A percentile compares a stretch with the other conserved stretches of the same genome.
phyloP scores from a whole-genome alignment of 2,329 filamentous ascomycete species.

The Calonectria pteridis region DNA sequence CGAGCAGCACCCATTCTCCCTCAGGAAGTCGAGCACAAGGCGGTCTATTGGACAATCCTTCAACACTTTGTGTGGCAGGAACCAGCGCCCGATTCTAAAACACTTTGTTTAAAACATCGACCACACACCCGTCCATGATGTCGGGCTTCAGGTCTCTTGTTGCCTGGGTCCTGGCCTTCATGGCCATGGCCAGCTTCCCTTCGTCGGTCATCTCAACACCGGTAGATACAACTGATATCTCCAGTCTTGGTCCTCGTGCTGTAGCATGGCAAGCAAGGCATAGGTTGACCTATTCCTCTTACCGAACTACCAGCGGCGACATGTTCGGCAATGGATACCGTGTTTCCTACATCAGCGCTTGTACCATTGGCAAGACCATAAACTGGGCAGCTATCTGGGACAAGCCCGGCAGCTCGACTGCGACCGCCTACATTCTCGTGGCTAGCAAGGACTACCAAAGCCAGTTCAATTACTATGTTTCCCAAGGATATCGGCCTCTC shows the following conservation, averaged over 20 bases:
- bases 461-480: neutral
- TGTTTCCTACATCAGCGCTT: slow-evolving; percentile 5
- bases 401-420: neutral
- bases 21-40: neutral
- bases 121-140: neutral
- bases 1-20: neutral
- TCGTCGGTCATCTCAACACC: neutral
- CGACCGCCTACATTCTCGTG: neutral
- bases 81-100: neutral
- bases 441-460: neutral
- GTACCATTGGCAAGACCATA: neutral
- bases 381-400: slow-evolving; percentile 15
- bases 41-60: neutral
- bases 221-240: neutral
- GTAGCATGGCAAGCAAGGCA: slow-evolving; percentile 1
- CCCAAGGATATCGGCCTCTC: neutral
- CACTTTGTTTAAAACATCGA: neutral
- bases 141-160: neutral
- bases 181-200: neutral
- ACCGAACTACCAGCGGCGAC: neutral
- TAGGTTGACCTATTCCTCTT: neutral
- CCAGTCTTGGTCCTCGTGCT: neutral
- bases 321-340: neutral
- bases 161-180: slow-evolving; percentile 4
- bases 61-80: too few species aligned